Evolutionary conservation across 176 grass and related monocot genomes (phyloP).

Genomic region (Rhipidocladum racemiflorum): DNA sequence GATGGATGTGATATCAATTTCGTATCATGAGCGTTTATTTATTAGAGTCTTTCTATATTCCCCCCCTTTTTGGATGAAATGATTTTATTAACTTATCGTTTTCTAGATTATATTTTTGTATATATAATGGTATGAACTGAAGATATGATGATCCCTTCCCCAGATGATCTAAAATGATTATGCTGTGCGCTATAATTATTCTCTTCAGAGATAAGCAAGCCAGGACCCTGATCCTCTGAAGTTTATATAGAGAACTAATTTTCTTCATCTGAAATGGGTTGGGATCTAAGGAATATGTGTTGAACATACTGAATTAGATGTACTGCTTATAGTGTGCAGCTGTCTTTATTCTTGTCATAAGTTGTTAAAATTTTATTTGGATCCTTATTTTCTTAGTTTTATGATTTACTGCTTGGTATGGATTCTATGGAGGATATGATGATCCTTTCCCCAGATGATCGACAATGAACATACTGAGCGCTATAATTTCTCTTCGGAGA

Average conservation of each 20-base stretch:
- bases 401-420: background rate
- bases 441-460: conserved; percentile 59
- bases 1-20: background rate
- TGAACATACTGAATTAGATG: background rate
- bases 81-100: background rate
- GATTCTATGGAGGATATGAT: conserved; percentile 31
- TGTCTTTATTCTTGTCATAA: background rate
- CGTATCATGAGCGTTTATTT: background rate
- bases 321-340: background rate
- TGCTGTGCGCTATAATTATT: conserved; percentile 1
- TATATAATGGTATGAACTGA: background rate
- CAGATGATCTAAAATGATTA: conserved; percentile 54
- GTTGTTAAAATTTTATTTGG: background rate
- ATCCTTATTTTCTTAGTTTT: background rate
- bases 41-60: background rate
- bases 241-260: background rate
- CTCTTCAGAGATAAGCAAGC: conserved; percentile 30
- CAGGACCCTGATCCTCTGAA: conserved; percentile 23
- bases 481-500: conserved; percentile 42
- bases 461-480: conserved; percentile 49
- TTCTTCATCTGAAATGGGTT: background rate
- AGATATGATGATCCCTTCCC: conserved; percentile 55
- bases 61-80: background rate
- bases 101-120: background rate
- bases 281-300: background rate